phyloP scores from a whole-genome alignment of 1,284 basidiomycete genomes.

The Caloboletus firmus region DNA sequence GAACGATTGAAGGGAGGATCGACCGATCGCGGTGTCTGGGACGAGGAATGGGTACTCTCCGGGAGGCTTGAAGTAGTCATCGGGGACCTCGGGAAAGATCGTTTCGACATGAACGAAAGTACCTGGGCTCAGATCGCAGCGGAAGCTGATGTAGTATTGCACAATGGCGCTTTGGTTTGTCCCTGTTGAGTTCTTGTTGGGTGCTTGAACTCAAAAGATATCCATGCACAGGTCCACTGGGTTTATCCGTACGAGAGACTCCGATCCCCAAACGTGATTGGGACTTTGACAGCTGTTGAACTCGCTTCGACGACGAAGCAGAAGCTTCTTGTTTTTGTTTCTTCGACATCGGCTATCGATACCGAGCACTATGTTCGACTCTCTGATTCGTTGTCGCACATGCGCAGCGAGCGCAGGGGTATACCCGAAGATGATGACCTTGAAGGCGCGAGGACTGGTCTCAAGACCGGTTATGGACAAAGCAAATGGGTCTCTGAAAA shows the following conservation, averaged over 20 bases:
- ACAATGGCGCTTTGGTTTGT: constrained; percentile 94
- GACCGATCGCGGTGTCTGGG: constrained; percentile 89
- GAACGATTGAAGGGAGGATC: constrained; percentile 75
- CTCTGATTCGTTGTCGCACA: constrained; percentile 67
- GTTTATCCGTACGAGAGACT: constrained; percentile 97
- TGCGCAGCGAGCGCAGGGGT: constrained; percentile 53
- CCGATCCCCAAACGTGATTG: constrained; percentile 87
- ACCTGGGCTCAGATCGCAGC: constrained; percentile 70
- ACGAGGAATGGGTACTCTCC: constrained; percentile 78
- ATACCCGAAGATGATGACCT: constrained; percentile 89
- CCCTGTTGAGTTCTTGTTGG: background rate
- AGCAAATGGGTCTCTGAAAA: constrained; percentile 99
- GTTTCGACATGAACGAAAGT: constrained; percentile 71
- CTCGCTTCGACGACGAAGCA: constrained; percentile 75
- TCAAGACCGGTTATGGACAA: constrained; percentile 96
- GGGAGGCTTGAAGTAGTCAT: constrained; percentile 79
- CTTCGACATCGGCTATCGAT: constrained; percentile 92
- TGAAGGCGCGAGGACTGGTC: constrained; percentile 75
- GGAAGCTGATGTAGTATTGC: constrained; percentile 85
- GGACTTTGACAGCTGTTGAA: constrained; percentile 82
- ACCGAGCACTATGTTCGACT: constrained; percentile 87
- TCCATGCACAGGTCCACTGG: constrained; percentile 82
- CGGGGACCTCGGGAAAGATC: constrained; percentile 83
- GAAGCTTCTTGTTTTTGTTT: constrained; percentile 90
- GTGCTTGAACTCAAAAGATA: background rate